Percentiles rank a stretch among this genome's conserved stretches.
phyloP scores from a whole-genome alignment of 768 basidiomycete species.

The Podaxis sp. region DNA sequence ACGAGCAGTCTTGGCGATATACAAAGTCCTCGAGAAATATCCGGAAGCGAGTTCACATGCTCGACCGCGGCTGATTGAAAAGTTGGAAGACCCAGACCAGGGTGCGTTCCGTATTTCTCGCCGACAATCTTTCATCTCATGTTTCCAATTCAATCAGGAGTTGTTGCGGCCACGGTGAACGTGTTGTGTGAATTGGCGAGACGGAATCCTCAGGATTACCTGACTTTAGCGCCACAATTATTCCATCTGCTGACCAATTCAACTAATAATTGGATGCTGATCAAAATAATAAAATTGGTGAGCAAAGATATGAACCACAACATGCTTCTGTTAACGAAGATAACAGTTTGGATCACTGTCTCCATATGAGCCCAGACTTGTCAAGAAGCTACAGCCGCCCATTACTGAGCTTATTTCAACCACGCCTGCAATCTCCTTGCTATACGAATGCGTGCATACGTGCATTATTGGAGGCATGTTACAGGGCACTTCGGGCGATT shows the following conservation, averaged over 20 bases:
- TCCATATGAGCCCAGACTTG: slow-evolving; percentile 89
- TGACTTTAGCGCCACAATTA: slow-evolving; percentile 86
- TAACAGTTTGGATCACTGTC: slow-evolving; percentile 88
- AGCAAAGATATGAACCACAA: slow-evolving; percentile 6
- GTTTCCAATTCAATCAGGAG: slow-evolving; percentile 48
- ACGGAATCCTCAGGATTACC: slow-evolving; percentile 74
- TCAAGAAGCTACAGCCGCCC: slow-evolving; percentile 91
- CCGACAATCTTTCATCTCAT: background rate
- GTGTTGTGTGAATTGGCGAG: slow-evolving; percentile 92
- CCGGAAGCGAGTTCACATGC: slow-evolving; percentile 74
- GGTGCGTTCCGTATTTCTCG: slow-evolving; percentile 39
- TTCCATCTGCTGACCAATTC: slow-evolving; percentile 93
- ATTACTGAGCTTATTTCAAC: slow-evolving; percentile 95
- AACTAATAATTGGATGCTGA: slow-evolving; percentile 99
- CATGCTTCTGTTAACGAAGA: background rate
- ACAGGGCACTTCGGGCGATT: slow-evolving; percentile 70
- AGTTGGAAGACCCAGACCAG: slow-evolving; percentile 75
- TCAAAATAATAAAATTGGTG: slow-evolving; percentile 97
- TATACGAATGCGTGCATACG: slow-evolving; percentile 98
- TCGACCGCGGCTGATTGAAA: slow-evolving; percentile 72
- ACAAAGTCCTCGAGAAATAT: slow-evolving; percentile 78
- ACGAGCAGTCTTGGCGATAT: slow-evolving; percentile 82
- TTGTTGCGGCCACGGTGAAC: slow-evolving; percentile 92
- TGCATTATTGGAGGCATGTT: slow-evolving; percentile 98
- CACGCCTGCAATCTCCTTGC: slow-evolving; percentile 90